Base-by-base conservation (phyloP, 257 asterid species). In the Solanum raphanifolium region DNA sequence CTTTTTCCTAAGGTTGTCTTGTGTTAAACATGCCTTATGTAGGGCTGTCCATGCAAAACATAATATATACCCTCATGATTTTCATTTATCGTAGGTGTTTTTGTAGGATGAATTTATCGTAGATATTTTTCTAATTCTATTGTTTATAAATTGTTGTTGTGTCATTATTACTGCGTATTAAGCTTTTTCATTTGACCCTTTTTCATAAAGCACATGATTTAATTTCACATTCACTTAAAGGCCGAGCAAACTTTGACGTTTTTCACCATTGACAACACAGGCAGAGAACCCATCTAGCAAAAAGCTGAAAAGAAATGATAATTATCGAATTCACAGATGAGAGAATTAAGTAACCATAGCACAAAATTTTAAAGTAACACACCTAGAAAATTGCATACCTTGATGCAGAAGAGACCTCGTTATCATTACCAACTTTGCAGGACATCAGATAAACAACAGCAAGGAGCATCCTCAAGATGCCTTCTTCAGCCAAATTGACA, bases 401-500 rank as follows among this genome's bases (percentile, higher is more conserved):
- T 90, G 96, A 92, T 84, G 99, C 98, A 91, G 96, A 93, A 91
- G 95, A 91, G 89, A 92, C 93, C 92, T 95, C 98, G 38, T 86
- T 92, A 84, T 95, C 98, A 39, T 89, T 93, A 91, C 96, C 90
- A 89, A 91, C 93, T 90, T 94, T 93, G 90, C 89, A 86, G 89
- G 87, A 91, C 93, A 95, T 95, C 94, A 97, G 91, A 91, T 91
- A 93, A 91, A 91, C 94, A 92, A 94, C 94, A 91, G 98, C 96
- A 92, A 97, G 93, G 91, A 95, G 93, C 93, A 97, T 55, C 91
- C 98, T 93, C 94, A 95, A 88, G 90, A 95, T 91, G 92, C 98
- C 98, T 92, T 97, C 99, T 91, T 92, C 97, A 25, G 97, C 98
- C 91, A 95, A 90, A 90, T 93, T 91, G 92, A 92, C 92, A 83